These are phyloP conservation scores for Pseudocercospora fuligena DNA, from an alignment of 2,329 filamentous ascomycete genomes.

Conservation along the genomic window DNA sequence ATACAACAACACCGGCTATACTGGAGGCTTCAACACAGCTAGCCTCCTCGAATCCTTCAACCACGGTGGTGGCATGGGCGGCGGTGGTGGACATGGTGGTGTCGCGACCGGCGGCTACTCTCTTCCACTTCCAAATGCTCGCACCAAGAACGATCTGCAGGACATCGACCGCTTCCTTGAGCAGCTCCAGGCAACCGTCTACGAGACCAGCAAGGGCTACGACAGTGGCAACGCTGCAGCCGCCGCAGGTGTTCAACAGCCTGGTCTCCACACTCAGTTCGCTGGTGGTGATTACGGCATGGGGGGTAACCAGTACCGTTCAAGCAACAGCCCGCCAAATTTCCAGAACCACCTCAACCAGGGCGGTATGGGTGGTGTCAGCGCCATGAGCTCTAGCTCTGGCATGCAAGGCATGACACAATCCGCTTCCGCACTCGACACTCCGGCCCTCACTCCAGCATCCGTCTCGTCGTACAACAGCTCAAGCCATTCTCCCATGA, in stretches of 20 bases:
- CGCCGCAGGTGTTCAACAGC: conserved; percentile 75
- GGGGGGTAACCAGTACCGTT: conserved; percentile 57
- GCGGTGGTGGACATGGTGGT: conserved; percentile 55
- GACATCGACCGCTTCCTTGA: conserved; percentile 95
- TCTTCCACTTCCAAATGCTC: conserved; percentile 83
- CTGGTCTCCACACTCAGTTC: conserved; percentile 66
- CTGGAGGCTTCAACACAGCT: conserved; percentile 37
- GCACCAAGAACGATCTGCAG: conserved; percentile 90
- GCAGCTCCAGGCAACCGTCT: conserved; percentile 94
- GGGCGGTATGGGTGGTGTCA: conserved; percentile 43
- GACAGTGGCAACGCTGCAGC: conserved; percentile 81
- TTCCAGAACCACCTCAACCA: conserved; percentile 35
- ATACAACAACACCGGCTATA: conserved; percentile 39
- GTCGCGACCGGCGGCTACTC: conserved; percentile 80
- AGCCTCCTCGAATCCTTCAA: conserved; percentile 44
- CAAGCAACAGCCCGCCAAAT: conserved; percentile 62
- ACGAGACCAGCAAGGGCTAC: conserved; percentile 79
- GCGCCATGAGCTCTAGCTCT: conserved; percentile 45
- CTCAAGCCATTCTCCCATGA: conserved; percentile 77
- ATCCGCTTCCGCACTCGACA: conserved; percentile 60
- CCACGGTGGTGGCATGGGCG: conserved; percentile 42
- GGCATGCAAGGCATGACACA: conserved; percentile 44
- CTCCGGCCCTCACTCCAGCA: conserved; percentile 76
- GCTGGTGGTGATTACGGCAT: conserved; percentile 50
- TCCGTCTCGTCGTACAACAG: conserved; percentile 74